Base-by-base conservation (phyloP, 2,329 filamentous ascomycete genomes). In the Ascochyta fabae region DNA sequence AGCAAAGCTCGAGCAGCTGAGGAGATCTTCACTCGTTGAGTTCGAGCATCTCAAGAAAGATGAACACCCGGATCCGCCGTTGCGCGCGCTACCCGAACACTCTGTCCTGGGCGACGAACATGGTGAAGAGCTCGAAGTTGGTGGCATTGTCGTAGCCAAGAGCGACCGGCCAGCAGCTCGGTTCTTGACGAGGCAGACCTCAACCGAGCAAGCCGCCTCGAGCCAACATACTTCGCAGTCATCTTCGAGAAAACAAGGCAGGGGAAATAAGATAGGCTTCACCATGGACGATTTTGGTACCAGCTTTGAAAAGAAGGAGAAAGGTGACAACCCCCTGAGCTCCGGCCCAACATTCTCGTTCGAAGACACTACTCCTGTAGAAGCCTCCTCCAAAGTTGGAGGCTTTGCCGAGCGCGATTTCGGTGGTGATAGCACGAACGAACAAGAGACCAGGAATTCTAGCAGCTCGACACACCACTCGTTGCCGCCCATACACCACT, bases 1-100 rank as follows among this genome's bases (percentile, higher is more conserved):
- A 38, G 71, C 73, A 41, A 76, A 77, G 63, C 79, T 82, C 56
- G 80, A 82, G 56, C 65, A 79, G 56, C 75, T 82, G 10, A 77
- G 79, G 39, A 74, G 78, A 24, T 77, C 73, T 33, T 81, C 79
- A 2, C 66, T 81, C 16, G 62, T 77, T 59, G 75, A 78, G 56
- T 69, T 77, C 59, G 74, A 78, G 53, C 75, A 77, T 53, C 56
- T 78, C 47, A 76, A 69, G 55, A 65, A 67, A 26, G 70, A 71
- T 7, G 58, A 65, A 19, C 68, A 74, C 35, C 66, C 69, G 15
- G 39, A 72, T 19, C 61, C 68, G 2, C 74, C 75, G 2, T 42
- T 71, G 35, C 67, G 75, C 51, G 62, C 66, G 15, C 58, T 76
- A 24, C 75, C 75, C n/a, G 73, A 76, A 47, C 74, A 76, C 44